Base-by-base conservation (phyloP, 257 asterid genomes). In the Haberlea rhodopensis region DNA sequence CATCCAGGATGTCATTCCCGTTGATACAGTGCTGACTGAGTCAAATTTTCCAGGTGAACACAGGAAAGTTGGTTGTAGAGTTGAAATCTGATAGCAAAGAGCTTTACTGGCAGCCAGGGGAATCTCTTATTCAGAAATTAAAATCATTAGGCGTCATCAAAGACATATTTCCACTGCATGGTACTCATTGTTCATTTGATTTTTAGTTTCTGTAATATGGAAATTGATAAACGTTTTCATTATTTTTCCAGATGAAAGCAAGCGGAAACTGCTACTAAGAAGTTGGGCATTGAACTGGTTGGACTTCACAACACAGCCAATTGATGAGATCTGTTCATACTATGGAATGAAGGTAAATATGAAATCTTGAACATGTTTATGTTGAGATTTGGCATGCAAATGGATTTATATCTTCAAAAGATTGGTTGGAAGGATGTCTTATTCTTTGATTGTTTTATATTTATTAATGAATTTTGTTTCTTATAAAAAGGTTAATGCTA, bases 251-350 rank as follows among this genome's bases (percentile, higher is more conserved):
- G 99, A 89, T 79, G 99, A 94, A 71, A 75, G 53, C 65, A 84
- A 63, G 80, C 76, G 92, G 73, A 94, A 94, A 80, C 85, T 71
- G 78, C 97, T 94, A 71, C 79, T 94, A 62, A 84, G 83, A 78
- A 85, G 79, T 67, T 94, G 99, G 99, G 99, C 99, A 13, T 80
- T 87, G 84, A 89, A 90, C 79, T 92, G 96, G 97, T 62, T 75
- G 74, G 89, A 85, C 82, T 81, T 85, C 73, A 87, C 99, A 16
- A 25, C 70, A 19, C 97, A 94, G 79, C 99, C 99, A n/a, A 82
- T 90, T 52, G 92, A 94, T 72, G 96, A 94, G 62, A 81, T 94
- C 58, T 90, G 95, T 64, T 81, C 87, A 19, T 94, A 94, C 70
- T 94, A 79, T 31, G 97, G 97, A 51, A 79, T 80, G 71, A 92